Evolutionary conservation across 2,329 filamentous ascomycete species (phyloP).

Genomic region (Parastagonospora avenae): DNA sequence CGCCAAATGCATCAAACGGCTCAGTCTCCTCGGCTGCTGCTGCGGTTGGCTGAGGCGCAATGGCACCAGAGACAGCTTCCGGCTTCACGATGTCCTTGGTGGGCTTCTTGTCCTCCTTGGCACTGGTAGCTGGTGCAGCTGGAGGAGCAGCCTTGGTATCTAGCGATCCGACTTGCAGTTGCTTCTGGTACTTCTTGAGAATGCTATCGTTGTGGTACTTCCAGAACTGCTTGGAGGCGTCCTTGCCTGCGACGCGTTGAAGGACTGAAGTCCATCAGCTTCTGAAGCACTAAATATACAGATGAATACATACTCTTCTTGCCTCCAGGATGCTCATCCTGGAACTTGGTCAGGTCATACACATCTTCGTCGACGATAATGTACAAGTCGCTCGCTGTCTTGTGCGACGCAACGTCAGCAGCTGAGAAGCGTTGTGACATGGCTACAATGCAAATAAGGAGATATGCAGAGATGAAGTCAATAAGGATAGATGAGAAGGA

Average conservation of each 20-base stretch:
- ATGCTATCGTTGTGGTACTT: constrained; percentile 67
- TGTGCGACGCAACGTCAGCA: constrained; percentile 88
- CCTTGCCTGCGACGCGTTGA: constrained; percentile 68
- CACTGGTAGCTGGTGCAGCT: constrained; percentile 56
- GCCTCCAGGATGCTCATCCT: constrained; percentile 65
- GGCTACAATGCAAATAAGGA: constrained; percentile 14
- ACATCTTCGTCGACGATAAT: constrained; percentile 94
- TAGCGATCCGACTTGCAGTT: constrained; percentile 72
- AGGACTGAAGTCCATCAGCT: constrained; percentile 56
- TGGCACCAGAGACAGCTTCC: constrained; percentile 62
- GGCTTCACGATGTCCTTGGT: constrained; percentile 60
- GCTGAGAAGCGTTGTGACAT: constrained; percentile 91
- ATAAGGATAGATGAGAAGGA: constrained; percentile 16
- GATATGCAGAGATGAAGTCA: constrained; percentile 8
- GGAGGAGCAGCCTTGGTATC: constrained; percentile 73
- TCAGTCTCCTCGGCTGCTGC: constrained; percentile 64
- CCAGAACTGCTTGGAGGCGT: constrained; percentile 72
- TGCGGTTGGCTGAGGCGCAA: constrained; percentile 45
- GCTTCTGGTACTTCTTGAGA: constrained; percentile 65
- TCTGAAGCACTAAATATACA: background rate
- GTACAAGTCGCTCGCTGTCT: constrained; percentile 83
- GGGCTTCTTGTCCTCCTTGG: constrained; percentile 52
- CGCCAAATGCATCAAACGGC: constrained; percentile 81
- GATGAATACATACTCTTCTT: constrained; percentile 66
- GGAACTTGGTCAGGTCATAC: constrained; percentile 81